Evolutionary conservation across 805 yeast genomes (phyloP).

Genomic region (Yarrowia deformans): DNA sequence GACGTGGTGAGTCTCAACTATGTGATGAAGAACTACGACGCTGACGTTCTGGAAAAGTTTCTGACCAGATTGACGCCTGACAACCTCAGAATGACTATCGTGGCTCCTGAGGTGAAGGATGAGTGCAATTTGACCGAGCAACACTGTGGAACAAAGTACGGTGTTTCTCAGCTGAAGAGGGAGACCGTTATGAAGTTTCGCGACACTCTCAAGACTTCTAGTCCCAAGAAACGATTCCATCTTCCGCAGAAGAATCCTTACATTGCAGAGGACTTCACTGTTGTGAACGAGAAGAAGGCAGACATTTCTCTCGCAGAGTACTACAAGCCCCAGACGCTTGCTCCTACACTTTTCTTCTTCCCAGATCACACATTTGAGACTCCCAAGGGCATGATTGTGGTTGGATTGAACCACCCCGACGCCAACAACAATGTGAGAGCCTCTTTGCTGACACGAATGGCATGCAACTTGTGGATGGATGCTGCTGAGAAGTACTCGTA

Average conservation of each 20-base stretch:
- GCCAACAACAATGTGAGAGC: neutral
- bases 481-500: constrained; percentile 27
- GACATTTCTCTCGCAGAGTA: neutral
- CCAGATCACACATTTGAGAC: constrained; percentile 27
- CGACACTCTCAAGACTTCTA: neutral
- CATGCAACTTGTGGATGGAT: constrained; percentile 2
- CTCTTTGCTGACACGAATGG: constrained; percentile 9
- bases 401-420: neutral
- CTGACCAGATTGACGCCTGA: constrained; percentile 59
- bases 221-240: neutral
- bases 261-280: constrained; percentile 8
- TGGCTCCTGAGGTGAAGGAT: constrained; percentile 60
- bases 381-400: constrained; percentile 11
- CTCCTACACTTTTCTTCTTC: neutral
- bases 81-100: constrained; percentile 66
- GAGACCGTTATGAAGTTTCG: neutral
- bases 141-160: constrained; percentile 23
- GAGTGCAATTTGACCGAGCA: constrained; percentile 44
- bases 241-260: constrained; percentile 16
- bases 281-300: constrained; percentile 10
- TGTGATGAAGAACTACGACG: constrained; percentile 65
- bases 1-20: constrained; percentile 62
- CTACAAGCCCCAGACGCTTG: constrained; percentile 7
- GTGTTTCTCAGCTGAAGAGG: neutral
- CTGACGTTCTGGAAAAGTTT: constrained; percentile 60